Conservation (phyloP, 805 yeast species). For the Maudiozyma saulgeensis region DNA sequence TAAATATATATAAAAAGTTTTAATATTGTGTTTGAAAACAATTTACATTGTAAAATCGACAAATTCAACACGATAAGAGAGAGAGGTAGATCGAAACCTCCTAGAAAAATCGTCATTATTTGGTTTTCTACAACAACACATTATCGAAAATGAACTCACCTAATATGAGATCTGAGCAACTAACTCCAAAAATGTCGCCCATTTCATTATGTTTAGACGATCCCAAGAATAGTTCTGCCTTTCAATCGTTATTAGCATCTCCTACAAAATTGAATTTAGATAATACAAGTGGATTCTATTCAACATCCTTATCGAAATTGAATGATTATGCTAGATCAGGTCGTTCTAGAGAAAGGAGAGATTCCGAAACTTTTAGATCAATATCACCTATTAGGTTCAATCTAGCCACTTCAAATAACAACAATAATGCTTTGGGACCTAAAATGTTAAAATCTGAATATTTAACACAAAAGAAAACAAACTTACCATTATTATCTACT, state of each 20-base stretch:
- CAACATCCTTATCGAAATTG: slow-evolving; percentile 27
- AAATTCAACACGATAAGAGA: too few relatives aligned
- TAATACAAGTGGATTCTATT: slow-evolving; percentile 12
- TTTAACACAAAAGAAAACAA: slow-evolving; percentile 9
- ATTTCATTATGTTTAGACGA: slow-evolving; percentile 23
- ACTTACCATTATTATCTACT: slow-evolving; percentile 18
- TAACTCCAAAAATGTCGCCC: slow-evolving; percentile 24
- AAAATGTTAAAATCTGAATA: slow-evolving; percentile 26
- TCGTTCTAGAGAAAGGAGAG: slow-evolving; percentile 12
- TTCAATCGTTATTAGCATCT: slow-evolving; percentile 16
- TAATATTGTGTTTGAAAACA: too few relatives aligned
- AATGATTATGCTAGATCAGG: slow-evolving; percentile 18
- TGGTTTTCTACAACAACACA: neutral
- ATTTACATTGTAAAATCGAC: too few relatives aligned
- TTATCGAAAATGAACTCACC: slow-evolving; percentile 15
- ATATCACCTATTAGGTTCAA: slow-evolving; percentile 21
- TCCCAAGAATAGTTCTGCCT: slow-evolving; percentile 8
- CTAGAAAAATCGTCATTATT: too few relatives aligned
- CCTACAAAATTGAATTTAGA: slow-evolving; percentile 24
- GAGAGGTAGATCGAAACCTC: too few relatives aligned
- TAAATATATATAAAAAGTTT: too few relatives aligned
- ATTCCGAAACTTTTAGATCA: slow-evolving; percentile 21
- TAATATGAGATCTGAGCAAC: slow-evolving; percentile 18
- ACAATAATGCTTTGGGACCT: slow-evolving; percentile 14
- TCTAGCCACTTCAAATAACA: neutral